Conservation (phyloP, 2,329 filamentous ascomycete genomes). For the Paramyrothecium roridum region DNA sequence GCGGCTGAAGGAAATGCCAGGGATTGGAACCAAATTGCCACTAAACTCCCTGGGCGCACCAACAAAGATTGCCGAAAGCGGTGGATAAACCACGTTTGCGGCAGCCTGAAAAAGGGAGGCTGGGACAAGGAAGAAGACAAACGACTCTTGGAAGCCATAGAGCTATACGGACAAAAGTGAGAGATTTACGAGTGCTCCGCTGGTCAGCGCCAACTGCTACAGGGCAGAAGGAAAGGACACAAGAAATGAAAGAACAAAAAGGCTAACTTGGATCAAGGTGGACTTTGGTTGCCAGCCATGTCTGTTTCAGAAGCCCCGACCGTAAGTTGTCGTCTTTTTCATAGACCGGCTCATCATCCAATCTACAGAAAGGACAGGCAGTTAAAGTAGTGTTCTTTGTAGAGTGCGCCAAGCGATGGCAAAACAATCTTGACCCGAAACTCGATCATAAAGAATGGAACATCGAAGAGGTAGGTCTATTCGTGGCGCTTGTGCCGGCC, state of each 20-base stretch:
- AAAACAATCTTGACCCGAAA: conserved; percentile 38
- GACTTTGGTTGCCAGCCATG: conserved; percentile 35
- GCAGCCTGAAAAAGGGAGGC: conserved; percentile 33
- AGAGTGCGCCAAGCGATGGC: conserved; percentile 46
- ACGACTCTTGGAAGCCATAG: conserved; percentile 24
- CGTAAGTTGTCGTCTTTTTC: conserved; percentile 8
- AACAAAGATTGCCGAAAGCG: conserved; percentile 43
- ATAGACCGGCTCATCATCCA: neutral
- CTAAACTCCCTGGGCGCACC: conserved; percentile 30
- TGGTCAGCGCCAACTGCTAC: neutral
- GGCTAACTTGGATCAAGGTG: conserved; percentile 21
- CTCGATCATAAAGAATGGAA: conserved; percentile 23
- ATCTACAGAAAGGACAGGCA: too few species aligned
- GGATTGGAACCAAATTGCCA: conserved; percentile 31
- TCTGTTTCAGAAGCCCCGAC: conserved; percentile 27
- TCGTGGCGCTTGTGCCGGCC: neutral
- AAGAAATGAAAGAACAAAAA: too few species aligned
- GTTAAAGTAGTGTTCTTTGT: neutral
- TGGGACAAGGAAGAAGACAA: conserved; percentile 19
- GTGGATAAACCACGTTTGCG: conserved; percentile 33
- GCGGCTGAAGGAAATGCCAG: conserved; percentile 3
- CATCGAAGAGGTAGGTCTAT: conserved; percentile 10
- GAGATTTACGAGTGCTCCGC: neutral
- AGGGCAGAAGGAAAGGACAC: too few species aligned
- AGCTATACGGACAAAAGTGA: conserved; percentile 31